Conservation (phyloP, 1,284 basidiomycete species). For the Microbotryum silenes-acaulis region DNA sequence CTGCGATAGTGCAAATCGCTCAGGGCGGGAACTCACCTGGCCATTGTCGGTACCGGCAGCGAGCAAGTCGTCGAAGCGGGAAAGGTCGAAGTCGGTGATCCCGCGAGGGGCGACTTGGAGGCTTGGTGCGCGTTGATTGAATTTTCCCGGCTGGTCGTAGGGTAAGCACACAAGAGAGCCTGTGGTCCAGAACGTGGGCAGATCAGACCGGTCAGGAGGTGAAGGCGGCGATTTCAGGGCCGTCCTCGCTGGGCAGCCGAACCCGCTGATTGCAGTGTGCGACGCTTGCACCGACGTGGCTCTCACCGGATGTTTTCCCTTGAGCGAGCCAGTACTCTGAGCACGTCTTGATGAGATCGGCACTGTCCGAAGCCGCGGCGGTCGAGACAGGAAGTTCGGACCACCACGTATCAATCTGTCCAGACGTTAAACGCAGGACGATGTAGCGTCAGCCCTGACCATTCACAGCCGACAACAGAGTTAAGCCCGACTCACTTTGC, state of each 20-base stretch:
- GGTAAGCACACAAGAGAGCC: conserved; percentile 32
- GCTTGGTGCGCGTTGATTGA: conserved; percentile 21
- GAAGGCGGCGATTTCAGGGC: neutral
- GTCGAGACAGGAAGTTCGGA: conserved; percentile 29
- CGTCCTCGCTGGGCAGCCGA: neutral
- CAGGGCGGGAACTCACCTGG: conserved; percentile 8
- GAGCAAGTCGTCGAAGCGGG: conserved; percentile 30
- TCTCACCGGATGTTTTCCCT: conserved; percentile 17
- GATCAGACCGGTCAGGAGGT: neutral
- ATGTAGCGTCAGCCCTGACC: too few relatives aligned
- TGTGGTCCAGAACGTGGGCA: conserved; percentile 2
- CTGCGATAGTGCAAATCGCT: neutral
- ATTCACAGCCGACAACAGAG: too few relatives aligned
- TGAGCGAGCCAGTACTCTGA: conserved; percentile 27
- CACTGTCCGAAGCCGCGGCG: conserved; percentile 11
- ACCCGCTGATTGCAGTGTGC: neutral
- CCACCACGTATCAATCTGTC: conserved; percentile 31
- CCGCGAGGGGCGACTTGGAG: conserved; percentile 19
- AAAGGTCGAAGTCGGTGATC: conserved; percentile 31
- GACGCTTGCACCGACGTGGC: too few relatives aligned
- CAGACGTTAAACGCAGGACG: too few relatives aligned
- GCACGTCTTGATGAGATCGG: conserved; percentile 22
- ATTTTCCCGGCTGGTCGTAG: conserved; percentile 32
- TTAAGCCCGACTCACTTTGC: conserved; percentile 20
- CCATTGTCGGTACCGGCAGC: conserved; percentile 30